Evolutionary conservation across 345 rosid genomes (phyloP), one percentile per base, ranked within the genome.

Genomic region (Gossypium sturtianum): DNA sequence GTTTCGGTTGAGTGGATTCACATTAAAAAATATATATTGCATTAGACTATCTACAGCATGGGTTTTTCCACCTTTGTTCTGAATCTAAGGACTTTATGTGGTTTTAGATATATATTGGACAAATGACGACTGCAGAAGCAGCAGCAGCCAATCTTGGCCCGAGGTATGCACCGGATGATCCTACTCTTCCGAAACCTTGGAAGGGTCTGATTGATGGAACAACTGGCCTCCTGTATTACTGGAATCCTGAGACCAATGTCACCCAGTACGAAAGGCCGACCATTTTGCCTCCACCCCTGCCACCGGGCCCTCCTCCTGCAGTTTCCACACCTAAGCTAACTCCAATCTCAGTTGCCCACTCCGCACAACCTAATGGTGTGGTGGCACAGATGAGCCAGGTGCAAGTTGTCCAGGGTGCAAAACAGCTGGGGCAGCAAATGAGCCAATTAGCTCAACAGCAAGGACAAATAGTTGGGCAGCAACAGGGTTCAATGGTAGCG

Each of bases 181-280:
- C 97, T 9, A 85, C 90, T 41, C 96, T 95, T 80, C 99, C 99
- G 2, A 85, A 88, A 78, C 98, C 99, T n/a, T 95, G 99, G 99
- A 84, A 82, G 79, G 98, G 98, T 41, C 76, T 95, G 81, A 91
- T 95, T 63, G 99, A 95, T 81, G 97, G 98, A 45, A 90, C 87
- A 83, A 89, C 90, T 0, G 94, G 93, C 41, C 53, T 85, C 68
- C 47, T 89, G n/a, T 94, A 94, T 77, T 94, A 87, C 71, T 94
- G 98, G 99, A 91, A 95, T 81, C 99, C 97, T 19, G 99, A 95
- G 77, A 93, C 93, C 2, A 95, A 90, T 51, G 72, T 91, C 71
- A 95, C 99, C 27, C 98, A 93, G 79, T 95, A 93, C 74, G 99
- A 95, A 79, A 91, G 86, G 80, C 99, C 99, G n/a, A 78, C 88